These are phyloP conservation scores for Somion occarium DNA, from an alignment of 1,284 basidiomycete species.

Conservation along the genomic window DNA sequence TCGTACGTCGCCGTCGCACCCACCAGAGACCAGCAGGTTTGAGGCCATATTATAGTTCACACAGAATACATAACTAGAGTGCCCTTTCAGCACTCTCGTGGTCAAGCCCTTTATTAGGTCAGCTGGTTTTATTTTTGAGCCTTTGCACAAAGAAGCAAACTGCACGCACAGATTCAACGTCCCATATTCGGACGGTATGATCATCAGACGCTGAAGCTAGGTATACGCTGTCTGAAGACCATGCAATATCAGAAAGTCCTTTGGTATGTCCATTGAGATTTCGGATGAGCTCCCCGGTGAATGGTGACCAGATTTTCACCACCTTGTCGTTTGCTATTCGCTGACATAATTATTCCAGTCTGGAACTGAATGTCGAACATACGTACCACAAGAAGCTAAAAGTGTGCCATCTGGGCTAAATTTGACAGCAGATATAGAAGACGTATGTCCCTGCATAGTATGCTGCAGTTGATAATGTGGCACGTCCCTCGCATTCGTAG, in stretches of 20 bases:
- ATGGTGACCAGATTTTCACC: slow-evolving; percentile 78
- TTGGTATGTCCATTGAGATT: slow-evolving; percentile 71
- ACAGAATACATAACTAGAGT: slow-evolving; percentile 89
- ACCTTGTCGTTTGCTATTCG: slow-evolving; percentile 64
- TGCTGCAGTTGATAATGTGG: slow-evolving; percentile 70
- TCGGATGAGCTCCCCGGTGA: slow-evolving; percentile 71
- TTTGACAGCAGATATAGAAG: slow-evolving; percentile 77
- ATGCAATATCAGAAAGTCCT: slow-evolving; percentile 85
- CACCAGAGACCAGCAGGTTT: slow-evolving; percentile 87
- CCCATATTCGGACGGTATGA: slow-evolving; percentile 81
- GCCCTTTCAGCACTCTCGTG: slow-evolving; percentile 68
- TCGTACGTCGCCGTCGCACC: slow-evolving; percentile 88
- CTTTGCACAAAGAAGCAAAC: neutral
- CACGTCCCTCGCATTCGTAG: slow-evolving; percentile 40
- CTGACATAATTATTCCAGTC: slow-evolving; percentile 2
- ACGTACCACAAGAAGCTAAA: slow-evolving; percentile 75
- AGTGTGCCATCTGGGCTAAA: slow-evolving; percentile 79
- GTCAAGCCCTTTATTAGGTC: slow-evolving; percentile 63
- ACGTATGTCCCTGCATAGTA: slow-evolving; percentile 65
- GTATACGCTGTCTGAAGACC: slow-evolving; percentile 79
- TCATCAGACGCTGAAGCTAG: slow-evolving; percentile 92
- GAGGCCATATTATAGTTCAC: slow-evolving; percentile 87
- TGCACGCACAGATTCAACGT: slow-evolving; percentile 69
- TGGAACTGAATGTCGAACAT: slow-evolving; percentile 2
- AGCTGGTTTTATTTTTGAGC: slow-evolving; percentile 2